A percentile compares a stretch with the other conserved stretches of the same genome.
These are phyloP conservation scores for Aristolochia californica DNA, from an alignment of 164 flowering plant genomes.

Conservation along the genomic window DNA sequence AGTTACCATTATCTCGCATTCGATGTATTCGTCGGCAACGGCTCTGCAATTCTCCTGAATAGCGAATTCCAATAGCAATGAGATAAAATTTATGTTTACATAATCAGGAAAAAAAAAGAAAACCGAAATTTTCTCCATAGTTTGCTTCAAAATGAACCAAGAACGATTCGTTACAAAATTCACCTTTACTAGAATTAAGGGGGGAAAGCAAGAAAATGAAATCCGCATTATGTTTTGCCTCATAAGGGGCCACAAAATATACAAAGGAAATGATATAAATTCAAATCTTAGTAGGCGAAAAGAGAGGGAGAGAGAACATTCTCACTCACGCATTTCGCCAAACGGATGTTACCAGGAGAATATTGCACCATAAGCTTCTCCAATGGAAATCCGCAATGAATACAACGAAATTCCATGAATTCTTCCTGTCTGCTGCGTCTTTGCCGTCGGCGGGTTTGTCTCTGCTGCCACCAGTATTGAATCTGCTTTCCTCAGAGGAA, in stretches of 20 bases:
- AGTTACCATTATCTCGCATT: constrained; percentile 69
- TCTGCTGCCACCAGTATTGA: not conserved
- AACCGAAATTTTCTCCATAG: too few species aligned
- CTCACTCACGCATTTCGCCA: constrained; percentile 64
- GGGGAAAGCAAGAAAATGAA: too few species aligned
- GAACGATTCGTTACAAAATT: too few species aligned
- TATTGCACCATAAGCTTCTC: constrained; percentile 57
- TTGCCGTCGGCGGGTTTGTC: not conserved
- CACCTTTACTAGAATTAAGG: too few species aligned
- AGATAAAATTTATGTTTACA: too few species aligned
- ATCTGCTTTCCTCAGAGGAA: not conserved
- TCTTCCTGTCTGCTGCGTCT: not conserved
- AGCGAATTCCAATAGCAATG: not conserved
- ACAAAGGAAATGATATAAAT: too few species aligned
- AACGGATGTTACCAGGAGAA: constrained; percentile 83
- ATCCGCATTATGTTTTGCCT: too few species aligned
- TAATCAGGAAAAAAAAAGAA: too few species aligned
- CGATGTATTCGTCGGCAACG: constrained; percentile 86
- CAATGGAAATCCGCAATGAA: constrained; percentile 50
- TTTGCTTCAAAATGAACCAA: too few species aligned
- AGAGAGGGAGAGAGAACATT: not conserved
- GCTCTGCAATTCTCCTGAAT: constrained; percentile 59
- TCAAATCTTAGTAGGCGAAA: not conserved
- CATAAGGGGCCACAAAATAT: too few species aligned
- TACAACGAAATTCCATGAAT: constrained; percentile 39